Evolutionary conservation across 148 eudicot species (phyloP).

Genomic region (Fagopyrum esculentum): DNA sequence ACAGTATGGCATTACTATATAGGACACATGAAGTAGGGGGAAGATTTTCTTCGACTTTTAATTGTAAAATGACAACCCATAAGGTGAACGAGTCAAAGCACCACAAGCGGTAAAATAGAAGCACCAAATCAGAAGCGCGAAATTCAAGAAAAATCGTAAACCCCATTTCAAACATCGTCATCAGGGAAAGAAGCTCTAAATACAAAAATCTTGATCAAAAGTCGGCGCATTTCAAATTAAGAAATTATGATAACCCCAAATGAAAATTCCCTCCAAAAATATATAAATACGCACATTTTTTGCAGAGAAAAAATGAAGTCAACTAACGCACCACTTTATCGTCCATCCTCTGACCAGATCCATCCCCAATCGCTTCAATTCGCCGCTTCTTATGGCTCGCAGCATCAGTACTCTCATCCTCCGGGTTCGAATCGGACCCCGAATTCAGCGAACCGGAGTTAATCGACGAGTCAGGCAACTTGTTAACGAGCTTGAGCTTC

Average conservation of each 20-base stretch:
- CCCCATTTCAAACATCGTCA: neutral
- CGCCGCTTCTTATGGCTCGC: conserved; percentile 25
- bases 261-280: conserved; percentile 3
- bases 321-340: conserved; percentile 20
- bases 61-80: conserved; percentile 27
- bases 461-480: conserved; percentile 19
- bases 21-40: conserved; percentile 14
- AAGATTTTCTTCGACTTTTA: conserved; percentile 31
- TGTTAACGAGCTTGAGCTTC: conserved; percentile 24
- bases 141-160: conserved; percentile 18
- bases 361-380: conserved; percentile 25
- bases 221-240: conserved; percentile 12
- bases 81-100: conserved; percentile 15
- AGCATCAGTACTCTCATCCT: conserved; percentile 16
- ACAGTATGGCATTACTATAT: conserved; percentile 11
- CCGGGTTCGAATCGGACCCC: conserved; percentile 20
- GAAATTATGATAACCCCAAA: neutral
- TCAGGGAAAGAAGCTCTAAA: neutral
- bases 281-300: neutral
- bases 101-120: conserved; percentile 15
- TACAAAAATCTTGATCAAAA: conserved; percentile 6
- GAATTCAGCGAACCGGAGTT: conserved; percentile 17
- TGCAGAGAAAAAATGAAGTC: neutral
- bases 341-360: conserved; percentile 25
- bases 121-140: conserved; percentile 15